Percentiles rank a stretch among this genome's conserved stretches.
phyloP scores from a whole-genome alignment of 352 stramenopile genomes.

The Pythium volutum region DNA sequence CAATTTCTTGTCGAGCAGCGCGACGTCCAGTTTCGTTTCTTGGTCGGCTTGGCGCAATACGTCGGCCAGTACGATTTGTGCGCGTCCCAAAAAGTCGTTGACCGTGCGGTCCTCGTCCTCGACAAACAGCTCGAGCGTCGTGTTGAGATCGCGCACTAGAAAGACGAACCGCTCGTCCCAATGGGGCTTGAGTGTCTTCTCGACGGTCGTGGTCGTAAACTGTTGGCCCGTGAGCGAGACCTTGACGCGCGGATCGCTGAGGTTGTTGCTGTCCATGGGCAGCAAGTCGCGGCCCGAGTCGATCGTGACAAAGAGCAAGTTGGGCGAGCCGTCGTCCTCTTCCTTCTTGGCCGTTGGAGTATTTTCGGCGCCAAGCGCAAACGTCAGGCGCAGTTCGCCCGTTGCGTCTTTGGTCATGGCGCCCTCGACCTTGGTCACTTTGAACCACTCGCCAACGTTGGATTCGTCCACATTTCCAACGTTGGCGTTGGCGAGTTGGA shows the following conservation, averaged over 20 bases:
- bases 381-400: constrained; percentile 52
- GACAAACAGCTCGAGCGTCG: constrained; percentile 54
- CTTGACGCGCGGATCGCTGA: constrained; percentile 86
- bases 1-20: constrained; percentile 56
- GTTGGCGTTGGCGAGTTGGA: constrained; percentile 10
- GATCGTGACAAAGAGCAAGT: constrained; percentile 68
- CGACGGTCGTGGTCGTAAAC: constrained; percentile 57
- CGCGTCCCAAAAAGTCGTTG: constrained; percentile 70
- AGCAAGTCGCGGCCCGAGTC: constrained; percentile 75
- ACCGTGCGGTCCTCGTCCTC: constrained; percentile 68
- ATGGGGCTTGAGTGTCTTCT: constrained; percentile 72
- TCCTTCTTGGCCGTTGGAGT: not conserved
- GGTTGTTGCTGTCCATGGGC: constrained; percentile 73
- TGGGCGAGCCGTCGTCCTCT: constrained; percentile 30
- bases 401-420: constrained; percentile 53
- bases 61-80: constrained; percentile 47
- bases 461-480: not conserved
- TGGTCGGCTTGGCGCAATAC: constrained; percentile 35
- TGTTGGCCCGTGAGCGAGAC: constrained; percentile 69
- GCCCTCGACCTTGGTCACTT: constrained; percentile 38
- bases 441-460: constrained; percentile 39
- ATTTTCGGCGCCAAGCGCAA: constrained; percentile 19
- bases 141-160: constrained; percentile 36
- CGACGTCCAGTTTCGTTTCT: constrained; percentile 45
- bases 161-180: constrained; percentile 74